Percentiles rank a stretch among this genome's conserved stretches.
Conservation (phyloP, 208 protist species). For the Leishmania martiniquensis region DNA sequence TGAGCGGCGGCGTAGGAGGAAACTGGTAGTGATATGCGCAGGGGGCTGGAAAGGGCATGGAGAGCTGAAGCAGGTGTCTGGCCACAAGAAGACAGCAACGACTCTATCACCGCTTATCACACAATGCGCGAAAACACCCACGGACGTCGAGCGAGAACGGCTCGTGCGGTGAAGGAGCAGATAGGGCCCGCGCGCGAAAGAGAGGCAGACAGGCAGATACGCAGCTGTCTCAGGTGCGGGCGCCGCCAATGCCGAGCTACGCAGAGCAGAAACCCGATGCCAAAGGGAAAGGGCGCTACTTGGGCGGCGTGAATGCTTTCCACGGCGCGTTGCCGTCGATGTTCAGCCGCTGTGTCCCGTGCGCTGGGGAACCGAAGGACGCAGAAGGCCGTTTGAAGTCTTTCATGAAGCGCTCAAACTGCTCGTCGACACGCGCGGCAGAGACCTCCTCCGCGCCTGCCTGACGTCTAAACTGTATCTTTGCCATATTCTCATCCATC, state of each 20-base stretch:
- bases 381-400: conserved; percentile 52
- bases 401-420: conserved; percentile 90
- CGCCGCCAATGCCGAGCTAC: background rate
- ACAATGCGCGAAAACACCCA: background rate
- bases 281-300: conserved; percentile 5
- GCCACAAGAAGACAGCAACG: background rate
- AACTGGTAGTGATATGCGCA: background rate
- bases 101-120: background rate
- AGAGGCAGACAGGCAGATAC: background rate
- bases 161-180: background rate
- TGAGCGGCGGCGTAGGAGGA: background rate
- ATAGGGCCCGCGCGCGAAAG: background rate
- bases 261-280: background rate
- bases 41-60: background rate
- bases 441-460: conserved; percentile 68
- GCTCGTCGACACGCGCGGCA: conserved; percentile 81
- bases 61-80: background rate
- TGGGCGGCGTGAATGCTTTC: conserved; percentile 73
- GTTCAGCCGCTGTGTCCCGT: conserved; percentile 31
- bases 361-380: conserved; percentile 4
- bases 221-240: background rate
- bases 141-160: background rate
- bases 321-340: conserved; percentile 87
- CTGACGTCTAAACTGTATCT: conserved; percentile 80
- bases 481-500: conserved; percentile 84